A percentile compares a stretch with the other conserved stretches of the same genome.
phyloP scores from a whole-genome alignment of 2,329 filamentous ascomycete genomes.

The Diaporthe amygdali region DNA sequence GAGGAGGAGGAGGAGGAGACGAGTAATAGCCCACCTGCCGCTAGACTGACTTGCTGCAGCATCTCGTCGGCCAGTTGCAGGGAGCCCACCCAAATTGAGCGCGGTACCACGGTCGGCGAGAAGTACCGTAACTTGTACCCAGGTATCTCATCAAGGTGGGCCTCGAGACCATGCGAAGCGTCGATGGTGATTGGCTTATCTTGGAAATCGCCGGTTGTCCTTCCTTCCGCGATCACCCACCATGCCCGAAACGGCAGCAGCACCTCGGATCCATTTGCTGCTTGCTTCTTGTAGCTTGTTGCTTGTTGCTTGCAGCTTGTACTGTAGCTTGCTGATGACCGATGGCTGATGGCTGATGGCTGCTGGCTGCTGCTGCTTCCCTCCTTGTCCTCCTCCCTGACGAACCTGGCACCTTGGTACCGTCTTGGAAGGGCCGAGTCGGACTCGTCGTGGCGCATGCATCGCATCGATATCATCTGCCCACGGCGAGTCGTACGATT shows the following conservation, averaged over 20 bases:
- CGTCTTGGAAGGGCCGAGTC: slow-evolving; percentile 2
- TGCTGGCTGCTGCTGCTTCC: not conserved
- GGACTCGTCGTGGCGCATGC: not conserved
- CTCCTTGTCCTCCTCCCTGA: not conserved
- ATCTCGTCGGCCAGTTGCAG: not conserved
- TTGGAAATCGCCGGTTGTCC: not conserved
- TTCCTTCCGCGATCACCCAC: slow-evolving; percentile 6
- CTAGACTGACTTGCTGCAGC: not conserved
- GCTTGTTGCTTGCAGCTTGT: too few species aligned
- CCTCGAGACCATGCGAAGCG: not conserved
- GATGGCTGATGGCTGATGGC: not conserved
- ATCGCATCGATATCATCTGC: not conserved
- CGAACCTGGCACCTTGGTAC: not conserved
- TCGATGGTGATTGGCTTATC: not conserved
- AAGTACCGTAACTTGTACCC: not conserved
- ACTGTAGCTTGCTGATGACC: too few species aligned
- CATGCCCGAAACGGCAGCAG: not conserved
- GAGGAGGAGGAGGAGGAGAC: not conserved
- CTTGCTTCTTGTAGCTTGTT: too few species aligned
- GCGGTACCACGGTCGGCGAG: not conserved
- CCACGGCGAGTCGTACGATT: slow-evolving; percentile 4
- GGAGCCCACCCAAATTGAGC: not conserved
- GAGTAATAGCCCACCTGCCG: not conserved
- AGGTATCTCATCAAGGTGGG: not conserved
- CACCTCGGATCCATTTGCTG: slow-evolving; percentile 1